Evolutionary conservation across 2,329 filamentous ascomycete genomes (phyloP).

Genomic region (Arachnomyces sp.): DNA sequence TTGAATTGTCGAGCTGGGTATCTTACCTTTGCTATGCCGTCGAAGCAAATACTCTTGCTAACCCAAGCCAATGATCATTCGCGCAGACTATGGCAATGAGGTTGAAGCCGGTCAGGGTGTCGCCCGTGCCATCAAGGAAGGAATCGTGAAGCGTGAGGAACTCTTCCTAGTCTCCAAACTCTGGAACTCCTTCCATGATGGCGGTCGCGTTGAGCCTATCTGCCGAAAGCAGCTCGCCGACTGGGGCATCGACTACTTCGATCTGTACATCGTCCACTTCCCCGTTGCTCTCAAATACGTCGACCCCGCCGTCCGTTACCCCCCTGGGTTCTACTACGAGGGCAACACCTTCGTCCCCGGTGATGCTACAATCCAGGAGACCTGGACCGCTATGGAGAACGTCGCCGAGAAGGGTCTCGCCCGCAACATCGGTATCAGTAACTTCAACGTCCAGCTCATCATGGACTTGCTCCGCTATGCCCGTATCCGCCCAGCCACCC

Average conservation of each 20-base stretch:
- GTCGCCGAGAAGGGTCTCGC: constrained; percentile 62
- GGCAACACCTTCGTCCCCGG: constrained; percentile 54
- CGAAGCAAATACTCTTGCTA: neutral
- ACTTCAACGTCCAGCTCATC: constrained; percentile 70
- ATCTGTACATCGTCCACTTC: constrained; percentile 85
- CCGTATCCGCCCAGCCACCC: constrained; percentile 62
- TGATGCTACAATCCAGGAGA: constrained; percentile 69
- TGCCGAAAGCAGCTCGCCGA: constrained; percentile 67
- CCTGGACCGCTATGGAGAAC: constrained; percentile 71
- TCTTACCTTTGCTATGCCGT: neutral
- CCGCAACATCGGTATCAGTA: constrained; percentile 69
- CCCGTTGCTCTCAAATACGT: constrained; percentile 79
- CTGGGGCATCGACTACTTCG: constrained; percentile 83
- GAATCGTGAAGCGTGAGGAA: constrained; percentile 72
- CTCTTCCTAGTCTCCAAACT: constrained; percentile 91
- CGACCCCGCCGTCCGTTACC: constrained; percentile 69
- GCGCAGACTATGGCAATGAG: constrained; percentile 72
- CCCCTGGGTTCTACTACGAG: constrained; percentile 64
- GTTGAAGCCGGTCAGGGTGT: constrained; percentile 68
- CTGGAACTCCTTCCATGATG: constrained; percentile 86
- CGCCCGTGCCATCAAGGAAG: constrained; percentile 69
- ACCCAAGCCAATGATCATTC: neutral
- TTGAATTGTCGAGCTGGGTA: too few species aligned
- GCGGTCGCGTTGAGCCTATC: constrained; percentile 66
- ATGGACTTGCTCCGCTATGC: constrained; percentile 75